Base-by-base conservation (phyloP, 306 rosid genomes). In the Clitoria ternatea region DNA sequence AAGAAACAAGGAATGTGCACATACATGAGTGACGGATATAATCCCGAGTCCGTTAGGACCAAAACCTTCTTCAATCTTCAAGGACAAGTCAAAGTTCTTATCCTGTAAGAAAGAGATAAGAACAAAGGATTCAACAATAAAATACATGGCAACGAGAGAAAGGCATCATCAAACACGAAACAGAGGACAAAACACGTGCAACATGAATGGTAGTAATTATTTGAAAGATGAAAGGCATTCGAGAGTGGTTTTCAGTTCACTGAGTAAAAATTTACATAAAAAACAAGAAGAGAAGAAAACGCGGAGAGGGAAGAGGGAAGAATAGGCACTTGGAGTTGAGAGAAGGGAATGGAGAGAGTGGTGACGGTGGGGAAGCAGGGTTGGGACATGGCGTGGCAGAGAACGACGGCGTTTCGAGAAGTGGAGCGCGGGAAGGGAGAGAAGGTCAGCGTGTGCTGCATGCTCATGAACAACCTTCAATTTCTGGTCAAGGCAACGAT, bases 41-140 rank as follows among this genome's bases (percentile, higher is more conserved):
- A 93, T 88, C 62, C 97, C 97, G 1, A 93, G 77, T 0, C 94
- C 96, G 13, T 73, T 83, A 32, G 89, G 89, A 57, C 98, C 98
- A 50, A 90, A 90, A 0, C 96, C 97, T 85, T 88, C 82, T 61
- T 88, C 97, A 37, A 93, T 88, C 84, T 88, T 87, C 80, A 18
- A 70, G 4, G 92, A 88, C 83, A 93, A 84, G 80, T 93, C 94
- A 20, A 66, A 40, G 39, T 74, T 79, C 78, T 77, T 85, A 40
- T 90, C 89, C 98, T 93, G 89, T 32, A 7, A 54, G 23, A 77
- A 70, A 2, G 45, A 79, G 80, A 78, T 40, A 14, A 29, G 44
- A 59, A 26, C 22, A 74, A 26, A 0, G 1, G 36, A 17, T 66
- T 66, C 69, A 59, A 42, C 1, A 72, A 79, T 47, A 13, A 40